These are phyloP conservation scores for Cadophora sp. DNA, from an alignment of 2,329 filamentous ascomycete genomes.

Conservation along the genomic window DNA sequence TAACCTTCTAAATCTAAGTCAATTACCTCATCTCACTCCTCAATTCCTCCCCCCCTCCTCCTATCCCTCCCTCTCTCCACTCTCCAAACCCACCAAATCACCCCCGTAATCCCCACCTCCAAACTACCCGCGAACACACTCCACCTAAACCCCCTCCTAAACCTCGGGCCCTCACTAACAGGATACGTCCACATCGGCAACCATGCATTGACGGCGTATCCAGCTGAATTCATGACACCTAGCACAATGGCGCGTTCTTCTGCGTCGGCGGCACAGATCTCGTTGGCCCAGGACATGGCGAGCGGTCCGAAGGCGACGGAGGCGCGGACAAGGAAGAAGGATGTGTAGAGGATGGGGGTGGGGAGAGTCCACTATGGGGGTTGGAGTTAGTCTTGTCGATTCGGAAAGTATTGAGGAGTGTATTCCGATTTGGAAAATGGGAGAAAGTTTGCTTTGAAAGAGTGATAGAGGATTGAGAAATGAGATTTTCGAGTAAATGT, in stretches of 20 bases:
- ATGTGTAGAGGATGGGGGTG: slow-evolving; percentile 38
- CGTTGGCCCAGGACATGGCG: slow-evolving; percentile 56
- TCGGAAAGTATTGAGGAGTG: too few species aligned
- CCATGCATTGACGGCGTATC: slow-evolving; percentile 54
- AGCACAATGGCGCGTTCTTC: slow-evolving; percentile 57
- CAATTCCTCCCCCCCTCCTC: background rate
- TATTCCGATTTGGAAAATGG: too few species aligned
- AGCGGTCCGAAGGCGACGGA: slow-evolving; percentile 50
- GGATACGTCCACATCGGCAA: slow-evolving; percentile 47
- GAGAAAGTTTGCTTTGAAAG: too few species aligned
- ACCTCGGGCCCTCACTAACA: slow-evolving; percentile 47
- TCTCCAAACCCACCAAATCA: background rate
- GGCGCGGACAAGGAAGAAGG: slow-evolving; percentile 46
- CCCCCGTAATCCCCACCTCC: background rate
- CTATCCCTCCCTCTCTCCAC: background rate
- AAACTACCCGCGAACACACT: slow-evolving; percentile 41
- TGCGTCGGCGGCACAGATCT: slow-evolving; percentile 52
- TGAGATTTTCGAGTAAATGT: too few species aligned
- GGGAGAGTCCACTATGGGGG: slow-evolving; percentile 46
- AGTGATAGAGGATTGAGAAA: too few species aligned
- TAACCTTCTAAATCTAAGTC: too few species aligned
- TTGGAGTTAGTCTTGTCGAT: too few species aligned
- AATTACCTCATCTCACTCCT: background rate
- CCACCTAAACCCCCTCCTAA: slow-evolving; percentile 49
- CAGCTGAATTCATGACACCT: slow-evolving; percentile 54